Evolutionary conservation across 192 early-diverging fungal genomes (phyloP), one percentile per base, ranked within the genome.

Genomic region (Coemansia sp.): DNA sequence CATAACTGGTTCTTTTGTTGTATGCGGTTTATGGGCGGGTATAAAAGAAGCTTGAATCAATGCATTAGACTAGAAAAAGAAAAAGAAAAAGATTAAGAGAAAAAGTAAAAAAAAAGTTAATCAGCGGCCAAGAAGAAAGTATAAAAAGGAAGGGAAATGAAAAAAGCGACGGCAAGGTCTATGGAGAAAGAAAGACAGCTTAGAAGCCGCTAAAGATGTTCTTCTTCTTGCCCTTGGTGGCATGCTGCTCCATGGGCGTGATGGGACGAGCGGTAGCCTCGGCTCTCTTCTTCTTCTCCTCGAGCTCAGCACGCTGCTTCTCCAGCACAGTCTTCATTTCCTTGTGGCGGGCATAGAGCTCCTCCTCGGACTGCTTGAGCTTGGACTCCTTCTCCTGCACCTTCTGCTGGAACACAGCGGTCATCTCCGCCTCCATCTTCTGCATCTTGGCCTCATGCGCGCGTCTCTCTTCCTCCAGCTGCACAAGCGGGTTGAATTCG

Each of bases 341-440:
- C 69, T 93, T 91, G 79, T 99, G 94, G 62, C 94, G 92, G 19
- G 94, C 92, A 74, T 95, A 92, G 32, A 99, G 83, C 84, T 91
- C 97, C 62, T 96, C 94, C 76, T 99, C 97, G 45, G 88, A 89
- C 74, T 95, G 93, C 84, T 96, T 99, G 61, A 99, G 84, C 83
- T 97, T 97, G 66, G 93, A 81, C 75, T 99, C 95, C 83, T 97
- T 97, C 82, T 99, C 97, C 59, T 94, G 90, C 3, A 99, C 97
- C 86, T 99, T 97, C 60, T 93, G 91, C 80, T 95, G 91, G 89
- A 99, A 99, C 48, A 99, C 97, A 46, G 89, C 83, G 78, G 94
- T 94, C 97, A 99, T 99, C 79, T 99, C 97, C 28, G 88, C 86
- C 74, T 99, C 95, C 97, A 99, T 97, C 85, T 97, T 95, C 49